These are phyloP conservation scores for Pseudocercospora macadamiae DNA, from an alignment of 2,329 filamentous ascomycete genomes.

Conservation along the genomic window DNA sequence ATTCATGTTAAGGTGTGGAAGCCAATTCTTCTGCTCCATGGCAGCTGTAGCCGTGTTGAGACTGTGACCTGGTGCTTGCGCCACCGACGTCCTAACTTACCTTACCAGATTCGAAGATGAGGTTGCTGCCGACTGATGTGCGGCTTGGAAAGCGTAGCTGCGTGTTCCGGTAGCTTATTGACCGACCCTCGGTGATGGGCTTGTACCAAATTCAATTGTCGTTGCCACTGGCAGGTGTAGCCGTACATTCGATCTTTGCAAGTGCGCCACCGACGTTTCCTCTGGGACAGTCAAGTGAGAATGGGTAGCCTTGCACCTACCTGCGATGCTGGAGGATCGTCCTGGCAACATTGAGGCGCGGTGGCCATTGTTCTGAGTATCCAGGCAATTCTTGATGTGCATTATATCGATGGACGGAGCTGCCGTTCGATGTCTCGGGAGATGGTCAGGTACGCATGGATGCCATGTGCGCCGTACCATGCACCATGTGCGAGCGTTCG, in stretches of 20 bases:
- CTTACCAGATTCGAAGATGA: neutral
- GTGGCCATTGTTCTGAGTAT: too few species aligned
- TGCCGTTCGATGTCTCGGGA: slow-evolving; percentile 9
- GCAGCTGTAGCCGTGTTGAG: neutral
- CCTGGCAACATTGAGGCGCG: too few species aligned
- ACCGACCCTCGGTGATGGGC: too few species aligned
- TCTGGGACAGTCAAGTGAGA: too few species aligned
- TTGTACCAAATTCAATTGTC: too few species aligned
- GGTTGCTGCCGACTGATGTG: neutral
- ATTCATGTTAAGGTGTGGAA: slow-evolving; percentile 6
- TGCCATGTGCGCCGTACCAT: slow-evolving; percentile 17
- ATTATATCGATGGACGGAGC: neutral
- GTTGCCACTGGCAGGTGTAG: too few species aligned
- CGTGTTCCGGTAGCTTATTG: too few species aligned
- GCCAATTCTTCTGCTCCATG: slow-evolving; percentile 3
- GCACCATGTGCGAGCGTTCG: too few species aligned
- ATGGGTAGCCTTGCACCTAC: too few species aligned
- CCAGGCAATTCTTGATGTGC: neutral
- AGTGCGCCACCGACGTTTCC: too few species aligned
- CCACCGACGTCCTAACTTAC: neutral
- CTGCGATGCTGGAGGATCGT: too few species aligned
- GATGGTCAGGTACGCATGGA: slow-evolving; percentile 11
- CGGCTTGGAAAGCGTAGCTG: neutral
- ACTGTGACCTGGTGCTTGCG: neutral
- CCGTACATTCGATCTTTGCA: too few species aligned